Conservation (phyloP, 2,329 filamentous ascomycete genomes). For the Monosporascus sp. region DNA sequence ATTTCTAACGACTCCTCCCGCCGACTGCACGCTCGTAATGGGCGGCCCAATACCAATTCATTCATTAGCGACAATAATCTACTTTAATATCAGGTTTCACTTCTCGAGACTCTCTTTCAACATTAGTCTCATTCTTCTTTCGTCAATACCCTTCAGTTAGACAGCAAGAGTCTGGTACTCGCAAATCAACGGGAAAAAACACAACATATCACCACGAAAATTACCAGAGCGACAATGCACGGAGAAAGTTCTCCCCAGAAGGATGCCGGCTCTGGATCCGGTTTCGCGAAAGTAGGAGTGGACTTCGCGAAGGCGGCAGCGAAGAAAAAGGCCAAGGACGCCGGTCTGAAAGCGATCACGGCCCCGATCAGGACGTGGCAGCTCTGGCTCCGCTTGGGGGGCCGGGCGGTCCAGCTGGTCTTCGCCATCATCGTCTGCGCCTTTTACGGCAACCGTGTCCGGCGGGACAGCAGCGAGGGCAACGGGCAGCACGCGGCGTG, state of each 20-base stretch:
- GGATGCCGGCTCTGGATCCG: not conserved
- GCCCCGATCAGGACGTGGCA: not conserved
- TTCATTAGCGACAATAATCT: not conserved
- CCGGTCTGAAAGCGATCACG: no score
- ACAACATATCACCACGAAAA: not conserved
- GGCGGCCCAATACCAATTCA: not conserved
- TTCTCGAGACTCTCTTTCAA: not conserved
- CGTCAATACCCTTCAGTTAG: no score
- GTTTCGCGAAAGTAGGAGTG: not conserved
- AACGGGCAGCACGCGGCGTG: conserved; percentile 49
- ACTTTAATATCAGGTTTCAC: not conserved
- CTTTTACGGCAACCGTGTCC: conserved; percentile 61
- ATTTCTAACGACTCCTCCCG: not conserved
- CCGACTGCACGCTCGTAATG: not conserved
- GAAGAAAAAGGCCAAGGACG: not conserved
- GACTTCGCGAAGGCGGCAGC: not conserved
- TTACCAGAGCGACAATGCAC: not conserved
- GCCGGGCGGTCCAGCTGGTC: conserved; percentile 65
- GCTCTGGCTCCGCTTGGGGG: conserved; percentile 41
- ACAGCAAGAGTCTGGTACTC: not conserved
- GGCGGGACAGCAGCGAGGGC: conserved; percentile 32
- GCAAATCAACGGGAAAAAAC: not conserved
- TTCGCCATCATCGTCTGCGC: conserved; percentile 64
- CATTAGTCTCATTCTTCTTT: not conserved
- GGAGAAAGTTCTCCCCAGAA: not conserved